A percentile compares a stretch with the other conserved stretches of the same genome.
Conservation (phyloP, 2,329 filamentous ascomycete species). For the Aspergillus phoenicis region DNA sequence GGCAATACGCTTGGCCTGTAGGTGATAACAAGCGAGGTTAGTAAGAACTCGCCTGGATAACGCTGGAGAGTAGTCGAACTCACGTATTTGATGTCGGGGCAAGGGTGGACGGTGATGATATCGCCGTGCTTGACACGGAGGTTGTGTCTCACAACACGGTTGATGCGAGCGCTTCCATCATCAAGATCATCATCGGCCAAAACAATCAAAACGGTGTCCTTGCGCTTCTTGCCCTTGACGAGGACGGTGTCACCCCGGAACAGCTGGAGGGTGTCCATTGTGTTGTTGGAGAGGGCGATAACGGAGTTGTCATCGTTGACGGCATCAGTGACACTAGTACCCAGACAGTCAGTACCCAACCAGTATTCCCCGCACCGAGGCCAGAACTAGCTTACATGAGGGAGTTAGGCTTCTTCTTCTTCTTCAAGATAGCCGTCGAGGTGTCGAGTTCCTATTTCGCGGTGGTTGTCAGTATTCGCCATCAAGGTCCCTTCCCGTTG, state of each 20-base stretch:
- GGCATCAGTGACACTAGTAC: slow-evolving; percentile 87
- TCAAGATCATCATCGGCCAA: slow-evolving; percentile 97
- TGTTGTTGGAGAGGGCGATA: slow-evolving; percentile 96
- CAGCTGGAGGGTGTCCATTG: slow-evolving; percentile 96
- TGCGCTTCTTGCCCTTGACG: slow-evolving; percentile 99
- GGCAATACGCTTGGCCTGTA: slow-evolving; percentile 94
- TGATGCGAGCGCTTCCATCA: slow-evolving; percentile 95
- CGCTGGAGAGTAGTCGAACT: slow-evolving; percentile 45
- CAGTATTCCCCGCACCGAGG: slow-evolving; percentile 7
- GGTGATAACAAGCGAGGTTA: slow-evolving; percentile 25
- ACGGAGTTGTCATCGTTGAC: slow-evolving; percentile 99
- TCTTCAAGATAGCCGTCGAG: slow-evolving; percentile 95
- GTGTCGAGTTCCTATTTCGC: slow-evolving; percentile 75
- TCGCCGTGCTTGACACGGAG: slow-evolving; percentile 98
- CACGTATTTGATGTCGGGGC: slow-evolving; percentile 99
- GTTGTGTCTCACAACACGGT: slow-evolving; percentile 98
- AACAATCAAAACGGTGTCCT: slow-evolving; percentile 97
- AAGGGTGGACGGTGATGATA: slow-evolving; percentile 94
- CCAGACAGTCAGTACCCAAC: slow-evolving; percentile 26
- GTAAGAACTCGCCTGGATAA: not conserved
- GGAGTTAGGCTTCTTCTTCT: slow-evolving; percentile 99
- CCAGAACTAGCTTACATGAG: slow-evolving; percentile 70
- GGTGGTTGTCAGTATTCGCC: slow-evolving; percentile 23
- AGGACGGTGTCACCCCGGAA: slow-evolving; percentile 98
- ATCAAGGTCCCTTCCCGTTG: slow-evolving; percentile 41